A percentile compares a stretch with the other conserved stretches of the same genome.
Evolutionary conservation across 169 alveolate species (phyloP).

Genomic region (Plasmodium vivax): DNA sequence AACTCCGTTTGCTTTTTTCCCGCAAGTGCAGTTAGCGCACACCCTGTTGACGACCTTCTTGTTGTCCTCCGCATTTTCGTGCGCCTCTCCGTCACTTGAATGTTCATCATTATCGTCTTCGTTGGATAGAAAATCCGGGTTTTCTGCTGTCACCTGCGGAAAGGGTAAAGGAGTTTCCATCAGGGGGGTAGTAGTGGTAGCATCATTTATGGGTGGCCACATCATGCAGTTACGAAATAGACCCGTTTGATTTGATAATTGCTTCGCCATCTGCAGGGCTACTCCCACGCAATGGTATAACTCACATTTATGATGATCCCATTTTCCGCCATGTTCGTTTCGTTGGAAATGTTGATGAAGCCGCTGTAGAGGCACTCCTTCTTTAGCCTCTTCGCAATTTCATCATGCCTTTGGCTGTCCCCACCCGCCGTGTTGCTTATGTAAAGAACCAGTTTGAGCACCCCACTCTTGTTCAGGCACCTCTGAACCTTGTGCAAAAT

Average conservation of each 20-base stretch:
- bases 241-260: background rate
- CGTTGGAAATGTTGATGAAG: conserved; percentile 22
- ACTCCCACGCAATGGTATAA: background rate
- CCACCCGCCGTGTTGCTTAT: conserved; percentile 2
- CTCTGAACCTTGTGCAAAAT: conserved; percentile 35
- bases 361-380: conserved; percentile 67
- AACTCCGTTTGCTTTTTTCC: conserved; percentile 25
- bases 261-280: background rate
- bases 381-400: conserved; percentile 23
- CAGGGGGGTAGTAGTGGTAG: background rate
- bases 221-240: too few relatives aligned
- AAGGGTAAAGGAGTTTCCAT: background rate
- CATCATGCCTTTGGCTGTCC: background rate
- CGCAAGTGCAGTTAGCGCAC: conserved; percentile 74
- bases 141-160: conserved; percentile 57
- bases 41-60: conserved; percentile 68
- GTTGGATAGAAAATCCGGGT: conserved; percentile 43
- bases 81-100: conserved; percentile 48
- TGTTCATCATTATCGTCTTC: conserved; percentile 19
- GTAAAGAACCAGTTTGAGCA: conserved; percentile 17
- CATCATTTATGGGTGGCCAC: background rate
- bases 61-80: conserved; percentile 42
- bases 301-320: conserved; percentile 64
- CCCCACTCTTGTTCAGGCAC: conserved; percentile 60
- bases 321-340: conserved; percentile 31